Evolutionary conservation across 768 basidiomycete species (phyloP), one percentile per base, ranked within the genome.

Genomic region (Tylopilus balloui): DNA sequence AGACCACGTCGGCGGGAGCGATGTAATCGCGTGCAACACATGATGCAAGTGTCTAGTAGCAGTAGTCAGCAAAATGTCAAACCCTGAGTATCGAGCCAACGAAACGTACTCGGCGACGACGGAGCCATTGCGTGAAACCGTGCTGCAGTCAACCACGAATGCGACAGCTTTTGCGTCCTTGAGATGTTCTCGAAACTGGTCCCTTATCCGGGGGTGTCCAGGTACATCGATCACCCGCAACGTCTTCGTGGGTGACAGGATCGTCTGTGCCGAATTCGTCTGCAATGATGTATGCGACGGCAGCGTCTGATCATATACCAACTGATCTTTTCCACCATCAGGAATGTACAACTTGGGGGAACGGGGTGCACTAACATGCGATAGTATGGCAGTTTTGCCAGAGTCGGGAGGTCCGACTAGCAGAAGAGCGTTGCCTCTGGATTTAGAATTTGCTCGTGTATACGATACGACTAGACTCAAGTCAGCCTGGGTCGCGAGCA

Each of bases 81-180:
- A 31, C 27, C 27, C 13, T 14, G 17, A 42, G 6, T 27, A 13
- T 28, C 3, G 25, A 54, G 36, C 36, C 17, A 47, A 34, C 32
- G 1, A n/a, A 27, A 14, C 86, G 44, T 65, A 92, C 90, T 92
- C 90, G 53, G 90, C 90, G 4, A 90, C 86, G 1, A 71, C 73
- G 12, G 84, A 64, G 0, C 81, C 84, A 63, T 85, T 90, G 43
- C 90, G 76, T 24, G 90, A 88, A 23, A 92, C 69, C 0, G 81
- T 86, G 58, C 80, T 86, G 7, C 85, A 77, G 63, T 92, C 90
- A 1, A 91, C 86, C 1, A 91, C 84, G 60, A 92, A 92, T 5
- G 77, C 81, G 24, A 92, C 65, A 3, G 73, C 81, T 56, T 81
- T 84, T 2, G 87, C 78, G 28, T 80, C 74, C 5, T 70, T 51